phyloP scores from a whole-genome alignment of 2,329 filamentous ascomycete genomes.

The Botrytis paeoniae region DNA sequence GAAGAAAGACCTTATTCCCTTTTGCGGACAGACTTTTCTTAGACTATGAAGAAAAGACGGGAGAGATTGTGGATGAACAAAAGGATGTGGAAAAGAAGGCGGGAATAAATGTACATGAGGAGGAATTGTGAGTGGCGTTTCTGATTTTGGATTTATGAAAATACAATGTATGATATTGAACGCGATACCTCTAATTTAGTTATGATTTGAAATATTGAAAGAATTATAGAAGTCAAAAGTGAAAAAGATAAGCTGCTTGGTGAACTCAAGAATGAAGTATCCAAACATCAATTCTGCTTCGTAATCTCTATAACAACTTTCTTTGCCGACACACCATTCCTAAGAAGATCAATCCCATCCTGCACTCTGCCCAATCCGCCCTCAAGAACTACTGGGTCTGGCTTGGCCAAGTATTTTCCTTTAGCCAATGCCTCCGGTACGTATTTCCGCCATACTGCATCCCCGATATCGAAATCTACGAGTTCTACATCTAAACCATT shows the following conservation, averaged over 20 bases:
- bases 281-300: slow-evolving; percentile 3
- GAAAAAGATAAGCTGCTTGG: neutral
- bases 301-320: slow-evolving; percentile 42
- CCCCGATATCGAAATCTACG: slow-evolving; percentile 33
- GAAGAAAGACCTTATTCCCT: slow-evolving; percentile 22
- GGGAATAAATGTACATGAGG: neutral
- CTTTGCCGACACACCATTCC: slow-evolving; percentile 43
- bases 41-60: neutral
- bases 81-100: slow-evolving; percentile 9
- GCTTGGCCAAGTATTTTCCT: slow-evolving; percentile 41
- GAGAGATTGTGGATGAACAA: neutral
- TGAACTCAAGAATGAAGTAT: neutral
- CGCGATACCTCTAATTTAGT: neutral
- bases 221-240: neutral
- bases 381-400: slow-evolving; percentile 42
- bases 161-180: neutral
- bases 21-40: slow-evolving; percentile 22
- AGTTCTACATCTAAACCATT: slow-evolving; percentile 33
- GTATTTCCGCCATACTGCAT: slow-evolving; percentile 42
- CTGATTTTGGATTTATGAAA: neutral
- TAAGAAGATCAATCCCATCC: slow-evolving; percentile 40
- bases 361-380: slow-evolving; percentile 45
- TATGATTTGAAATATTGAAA: neutral
- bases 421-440: slow-evolving; percentile 41
- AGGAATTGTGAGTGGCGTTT: neutral